phyloP scores from a whole-genome alignment of 108 stramenopile genomes.

The Skeletonema marinoi region DNA sequence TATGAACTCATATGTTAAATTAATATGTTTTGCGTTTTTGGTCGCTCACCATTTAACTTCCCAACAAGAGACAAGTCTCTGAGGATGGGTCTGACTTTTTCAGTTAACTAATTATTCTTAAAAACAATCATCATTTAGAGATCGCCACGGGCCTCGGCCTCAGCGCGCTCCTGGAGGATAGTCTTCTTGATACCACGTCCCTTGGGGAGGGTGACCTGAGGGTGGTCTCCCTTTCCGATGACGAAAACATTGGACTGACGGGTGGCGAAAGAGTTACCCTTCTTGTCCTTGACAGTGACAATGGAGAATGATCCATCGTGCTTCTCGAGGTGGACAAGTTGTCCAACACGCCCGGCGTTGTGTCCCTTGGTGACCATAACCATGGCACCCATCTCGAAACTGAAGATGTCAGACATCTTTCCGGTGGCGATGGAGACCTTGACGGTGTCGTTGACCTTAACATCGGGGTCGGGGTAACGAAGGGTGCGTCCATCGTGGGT shows the following conservation, averaged over 20 bases:
- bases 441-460: conserved; percentile 98
- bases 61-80: conserved; percentile 28
- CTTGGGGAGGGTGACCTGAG: conserved; percentile 96
- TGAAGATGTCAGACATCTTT: conserved; percentile 93
- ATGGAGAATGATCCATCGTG: conserved; percentile 99
- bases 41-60: conserved; percentile 31
- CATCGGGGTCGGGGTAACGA: conserved; percentile 98
- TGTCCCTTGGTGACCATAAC: conserved; percentile 96
- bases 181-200: conserved; percentile 99
- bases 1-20: background rate
- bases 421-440: conserved; percentile 97
- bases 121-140: conserved; percentile 30
- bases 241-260: conserved; percentile 95
- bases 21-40: conserved; percentile 17
- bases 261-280: conserved; percentile 97
- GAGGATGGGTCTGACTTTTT: conserved; percentile 4
- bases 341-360: conserved; percentile 97
- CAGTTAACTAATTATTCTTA: conserved; percentile 1
- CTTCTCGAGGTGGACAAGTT: conserved; percentile 94
- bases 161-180: conserved; percentile 95
- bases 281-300: conserved; percentile 96
- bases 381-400: conserved; percentile 97
- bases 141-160: conserved; percentile 86
- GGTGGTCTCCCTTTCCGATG: conserved; percentile 90
- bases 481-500: conserved; percentile 99